Base-by-base conservation (phyloP, 139 green algal genomes). In the Yamagishiella unicocca region DNA sequence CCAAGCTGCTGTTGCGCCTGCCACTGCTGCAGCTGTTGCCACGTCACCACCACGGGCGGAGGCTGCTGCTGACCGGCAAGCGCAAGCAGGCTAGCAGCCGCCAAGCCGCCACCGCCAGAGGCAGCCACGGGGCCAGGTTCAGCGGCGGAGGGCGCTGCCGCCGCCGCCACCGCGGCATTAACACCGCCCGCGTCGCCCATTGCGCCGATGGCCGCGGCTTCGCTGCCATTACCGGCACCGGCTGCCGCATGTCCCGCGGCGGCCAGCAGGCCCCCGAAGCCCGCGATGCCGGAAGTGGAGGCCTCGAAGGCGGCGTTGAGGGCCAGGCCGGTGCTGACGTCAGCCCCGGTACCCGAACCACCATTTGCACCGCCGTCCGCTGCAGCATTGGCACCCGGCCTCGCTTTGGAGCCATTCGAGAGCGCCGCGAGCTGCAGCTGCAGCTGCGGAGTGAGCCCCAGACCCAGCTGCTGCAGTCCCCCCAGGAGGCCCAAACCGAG, bases 21-120 rank as follows among this genome's bases (percentile, higher is more conserved):
- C 74, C 46, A 67, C 74, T 82, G 74, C 74, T 82, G 74, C 31
- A 46, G 31, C 74, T 46, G 46, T 46, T 68, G 74, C 74, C n/a
- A 45, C 19, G 31, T 46, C 14, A 45, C 29, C 0, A 43, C 43
- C 0, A 37, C 43, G 1, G 45, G 9, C 25, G 29, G 2, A 37
- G 24, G 14, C 37, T 76, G 68, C 68, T 76, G 68, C 38, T 73
- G 66, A 4, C 24, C 58, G 58, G 19, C 19, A 14, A 67, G 58
- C 12, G 50, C 17, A 17, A 42, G 33, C 3, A 19, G 31, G 66
- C 33, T 35, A 12, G 64, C 7, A 29, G 66, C 66, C 2, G 66
- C 45, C 1, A 45, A 29, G 33, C 66, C 35, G 25, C 3, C 45
- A 35, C 31, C 37, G 66, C n/a, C n/a, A n/a, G n/a, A n/a, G n/a